Conservation (phyloP, 176 grass and related monocot species). For the Chrysopogon serrulatus region DNA sequence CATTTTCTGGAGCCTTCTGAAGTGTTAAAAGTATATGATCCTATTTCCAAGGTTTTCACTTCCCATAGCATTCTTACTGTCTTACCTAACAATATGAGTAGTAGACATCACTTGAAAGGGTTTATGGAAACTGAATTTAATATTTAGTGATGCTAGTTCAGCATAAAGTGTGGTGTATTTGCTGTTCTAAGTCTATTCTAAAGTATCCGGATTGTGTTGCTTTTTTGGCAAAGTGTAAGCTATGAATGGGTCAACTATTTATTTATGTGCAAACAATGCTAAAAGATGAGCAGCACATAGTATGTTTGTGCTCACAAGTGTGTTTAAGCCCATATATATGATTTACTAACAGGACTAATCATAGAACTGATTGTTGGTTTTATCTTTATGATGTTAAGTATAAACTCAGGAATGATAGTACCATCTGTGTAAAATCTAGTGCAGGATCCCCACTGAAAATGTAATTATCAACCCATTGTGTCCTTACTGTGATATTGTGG, state of each 20-base stretch:
- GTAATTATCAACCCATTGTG: background rate
- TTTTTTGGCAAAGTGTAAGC: background rate
- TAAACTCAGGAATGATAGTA: background rate
- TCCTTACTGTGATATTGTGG: background rate
- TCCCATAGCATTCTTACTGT: background rate
- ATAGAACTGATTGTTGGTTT: background rate
- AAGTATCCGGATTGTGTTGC: background rate
- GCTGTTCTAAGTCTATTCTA: background rate
- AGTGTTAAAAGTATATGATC: background rate
- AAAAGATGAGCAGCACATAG: background rate
- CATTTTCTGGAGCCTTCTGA: background rate
- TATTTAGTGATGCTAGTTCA: slow-evolving; percentile 2
- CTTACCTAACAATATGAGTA: background rate
- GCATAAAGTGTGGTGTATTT: background rate
- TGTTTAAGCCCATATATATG: background rate
- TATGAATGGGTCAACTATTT: background rate
- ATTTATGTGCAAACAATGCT: background rate
- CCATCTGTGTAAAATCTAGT: background rate
- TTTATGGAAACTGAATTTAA: background rate
- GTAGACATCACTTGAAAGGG: background rate
- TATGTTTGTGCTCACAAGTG: background rate
- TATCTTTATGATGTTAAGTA: background rate
- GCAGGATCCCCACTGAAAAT: background rate
- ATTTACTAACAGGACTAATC: background rate
- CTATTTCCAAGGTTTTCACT: background rate